Percentiles rank a stretch among this genome's conserved stretches.
Evolutionary conservation across 352 stramenopile species (phyloP).

Genomic region (Achlya hypogyna): DNA sequence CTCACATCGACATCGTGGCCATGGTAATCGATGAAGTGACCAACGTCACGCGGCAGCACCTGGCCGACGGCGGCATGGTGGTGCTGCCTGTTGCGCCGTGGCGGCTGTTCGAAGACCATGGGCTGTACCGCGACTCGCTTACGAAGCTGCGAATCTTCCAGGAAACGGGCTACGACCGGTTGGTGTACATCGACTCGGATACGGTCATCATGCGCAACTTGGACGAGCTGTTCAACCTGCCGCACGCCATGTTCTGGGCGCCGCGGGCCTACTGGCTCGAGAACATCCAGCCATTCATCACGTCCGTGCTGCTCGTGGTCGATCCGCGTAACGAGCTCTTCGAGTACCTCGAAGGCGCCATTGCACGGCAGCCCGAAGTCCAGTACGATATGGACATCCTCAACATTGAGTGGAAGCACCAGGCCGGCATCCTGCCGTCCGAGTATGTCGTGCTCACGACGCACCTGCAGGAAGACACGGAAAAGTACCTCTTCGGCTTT

Average conservation of each 20-base stretch:
- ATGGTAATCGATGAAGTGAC: constrained; percentile 22
- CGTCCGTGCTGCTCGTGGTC: constrained; percentile 3
- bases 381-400: constrained; percentile 18
- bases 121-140: constrained; percentile 18
- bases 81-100: constrained; percentile 18
- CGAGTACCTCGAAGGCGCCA: background rate
- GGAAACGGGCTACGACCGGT: constrained; percentile 29
- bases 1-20: constrained; percentile 26
- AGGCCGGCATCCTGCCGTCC: background rate
- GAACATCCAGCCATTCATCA: background rate
- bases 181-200: constrained; percentile 32
- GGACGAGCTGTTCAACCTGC: constrained; percentile 25
- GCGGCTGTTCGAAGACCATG: background rate
- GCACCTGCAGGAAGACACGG: background rate
- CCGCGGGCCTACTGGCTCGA: constrained; percentile 1
- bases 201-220: constrained; percentile 28
- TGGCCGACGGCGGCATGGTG: constrained; percentile 12
- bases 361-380: background rate
- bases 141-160: constrained; percentile 30
- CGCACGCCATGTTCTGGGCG: background rate
- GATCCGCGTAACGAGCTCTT: background rate
- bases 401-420: background rate
- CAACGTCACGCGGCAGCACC: background rate
- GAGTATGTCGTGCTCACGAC: constrained; percentile 9
- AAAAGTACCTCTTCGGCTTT: constrained; percentile 1